These are phyloP conservation scores for Sugiyamaella castrensis DNA, from an alignment of 1,139 yeast species.

Conservation along the genomic window DNA sequence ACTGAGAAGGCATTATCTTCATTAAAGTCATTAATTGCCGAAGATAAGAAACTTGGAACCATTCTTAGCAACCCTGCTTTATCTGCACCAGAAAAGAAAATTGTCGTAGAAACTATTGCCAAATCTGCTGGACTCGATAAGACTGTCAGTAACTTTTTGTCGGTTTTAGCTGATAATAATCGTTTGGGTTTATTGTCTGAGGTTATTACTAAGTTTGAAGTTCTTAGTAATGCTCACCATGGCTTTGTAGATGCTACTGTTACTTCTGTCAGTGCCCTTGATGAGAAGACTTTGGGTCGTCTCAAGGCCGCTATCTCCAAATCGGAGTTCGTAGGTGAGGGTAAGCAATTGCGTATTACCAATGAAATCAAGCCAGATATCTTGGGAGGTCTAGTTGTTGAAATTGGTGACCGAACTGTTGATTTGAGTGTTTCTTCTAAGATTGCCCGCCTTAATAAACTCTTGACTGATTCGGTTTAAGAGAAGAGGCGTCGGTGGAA, in stretches of 20 bases:
- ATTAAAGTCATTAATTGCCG: conserved; percentile 53
- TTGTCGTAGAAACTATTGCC: conserved; percentile 60
- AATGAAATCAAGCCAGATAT: conserved; percentile 87
- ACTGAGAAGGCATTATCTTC: conserved; percentile 66
- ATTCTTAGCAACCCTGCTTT: conserved; percentile 82
- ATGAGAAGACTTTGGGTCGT: conserved; percentile 73
- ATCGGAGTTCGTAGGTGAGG: conserved; percentile 79
- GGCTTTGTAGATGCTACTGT: conserved; percentile 93
- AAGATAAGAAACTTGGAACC: conserved; percentile 61
- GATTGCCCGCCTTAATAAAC: conserved; percentile 85
- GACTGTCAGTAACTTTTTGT: conserved; percentile 75
- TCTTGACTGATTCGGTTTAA: conserved; percentile 79
- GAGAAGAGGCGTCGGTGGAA: too few species aligned
- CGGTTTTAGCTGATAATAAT: conserved; percentile 91
- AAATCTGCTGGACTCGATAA: conserved; percentile 60
- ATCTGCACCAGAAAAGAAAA: conserved; percentile 67
- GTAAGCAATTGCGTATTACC: conserved; percentile 78
- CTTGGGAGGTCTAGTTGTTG: conserved; percentile 93
- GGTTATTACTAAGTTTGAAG: conserved; percentile 68
- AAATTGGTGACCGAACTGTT: conserved; percentile 95
- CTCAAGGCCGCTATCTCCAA: conserved; percentile 74
- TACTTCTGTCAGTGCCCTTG: conserved; percentile 83
- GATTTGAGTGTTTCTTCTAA: conserved; percentile 85
- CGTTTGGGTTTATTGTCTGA: conserved; percentile 69
- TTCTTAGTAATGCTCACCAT: conserved; percentile 81